These are phyloP conservation scores for Pleurotus salmoneostramineus DNA, from an alignment of 768 basidiomycete species.

Conservation along the genomic window DNA sequence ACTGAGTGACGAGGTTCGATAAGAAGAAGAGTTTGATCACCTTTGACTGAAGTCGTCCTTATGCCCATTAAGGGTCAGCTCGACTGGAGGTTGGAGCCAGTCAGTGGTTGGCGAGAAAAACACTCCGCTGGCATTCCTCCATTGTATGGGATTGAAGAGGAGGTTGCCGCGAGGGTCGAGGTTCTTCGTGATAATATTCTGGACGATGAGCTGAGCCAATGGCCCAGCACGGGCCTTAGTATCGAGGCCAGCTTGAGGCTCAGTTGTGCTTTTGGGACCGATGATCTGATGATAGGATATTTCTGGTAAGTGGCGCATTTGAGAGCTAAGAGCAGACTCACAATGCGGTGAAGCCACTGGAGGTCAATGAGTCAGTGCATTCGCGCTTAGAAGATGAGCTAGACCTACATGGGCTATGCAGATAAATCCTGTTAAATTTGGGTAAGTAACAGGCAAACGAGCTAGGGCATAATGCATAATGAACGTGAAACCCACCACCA, in stretches of 20 bases:
- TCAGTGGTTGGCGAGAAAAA: slow-evolving; percentile 24
- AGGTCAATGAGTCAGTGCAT: neutral
- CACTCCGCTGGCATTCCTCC: slow-evolving; percentile 32
- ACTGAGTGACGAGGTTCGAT: neutral
- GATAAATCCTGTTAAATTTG: slow-evolving; percentile 35
- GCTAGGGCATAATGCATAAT: too few species aligned
- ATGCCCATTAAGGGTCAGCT: slow-evolving; percentile 28
- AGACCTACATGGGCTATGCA: slow-evolving; percentile 49
- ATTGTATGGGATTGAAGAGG: slow-evolving; percentile 48
- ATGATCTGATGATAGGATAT: neutral
- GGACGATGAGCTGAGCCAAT: slow-evolving; percentile 30
- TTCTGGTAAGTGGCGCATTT: neutral
- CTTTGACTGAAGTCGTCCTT: slow-evolving; percentile 27
- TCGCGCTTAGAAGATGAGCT: neutral
- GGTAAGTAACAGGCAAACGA: neutral
- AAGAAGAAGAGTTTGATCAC: neutral
- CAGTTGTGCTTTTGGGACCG: slow-evolving; percentile 40
- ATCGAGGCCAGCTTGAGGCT: slow-evolving; percentile 57
- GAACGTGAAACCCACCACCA: slow-evolving; percentile 26
- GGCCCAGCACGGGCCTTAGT: slow-evolving; percentile 33
- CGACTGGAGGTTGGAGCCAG: slow-evolving; percentile 31
- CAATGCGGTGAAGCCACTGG: slow-evolving; percentile 37
- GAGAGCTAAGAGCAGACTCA: neutral
- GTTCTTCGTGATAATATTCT: slow-evolving; percentile 32
- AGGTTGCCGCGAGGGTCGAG: slow-evolving; percentile 41